Evolutionary conservation across 192 early-diverging fungal species (phyloP).

Genomic region (Irineochytrium annulatum): DNA sequence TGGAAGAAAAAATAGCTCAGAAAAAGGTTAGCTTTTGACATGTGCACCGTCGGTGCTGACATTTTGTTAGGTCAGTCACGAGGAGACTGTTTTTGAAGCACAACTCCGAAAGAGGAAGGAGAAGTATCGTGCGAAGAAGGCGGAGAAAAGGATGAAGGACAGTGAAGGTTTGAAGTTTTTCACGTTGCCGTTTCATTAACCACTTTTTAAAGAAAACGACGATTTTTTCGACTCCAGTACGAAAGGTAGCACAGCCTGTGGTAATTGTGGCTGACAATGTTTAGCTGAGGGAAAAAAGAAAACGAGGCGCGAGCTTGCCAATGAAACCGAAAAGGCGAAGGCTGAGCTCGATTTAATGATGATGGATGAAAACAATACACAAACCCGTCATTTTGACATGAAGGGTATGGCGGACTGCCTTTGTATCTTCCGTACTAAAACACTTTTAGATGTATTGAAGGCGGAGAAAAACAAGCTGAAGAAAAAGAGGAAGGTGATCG

Average conservation of each 20-base stretch:
- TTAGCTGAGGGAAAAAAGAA: conserved; percentile 2
- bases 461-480: conserved; percentile 62
- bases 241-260: too few relatives aligned
- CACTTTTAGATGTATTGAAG: conserved; percentile 65
- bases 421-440: too few relatives aligned
- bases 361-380: conserved; percentile 58
- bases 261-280: too few relatives aligned
- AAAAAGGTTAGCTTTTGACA: conserved; percentile 24
- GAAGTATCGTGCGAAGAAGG: conserved; percentile 57
- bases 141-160: conserved; percentile 25
- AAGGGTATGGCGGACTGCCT: too few relatives aligned
- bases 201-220: conserved; percentile 11
- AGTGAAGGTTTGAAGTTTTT: not conserved
- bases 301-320: not conserved
- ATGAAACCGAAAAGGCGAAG: conserved; percentile 19
- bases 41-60: not conserved
- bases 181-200: not conserved
- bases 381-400: conserved; percentile 75
- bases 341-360: conserved; percentile 81
- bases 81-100: conserved; percentile 82
- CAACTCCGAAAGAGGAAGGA: conserved; percentile 82
- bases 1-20: conserved; percentile 50
- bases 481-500: conserved; percentile 30
- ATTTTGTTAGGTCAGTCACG: conserved; percentile 38
- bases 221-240: conserved; percentile 16